phyloP scores from a whole-genome alignment of 306 rosid species.

The Benincasa hispida region DNA sequence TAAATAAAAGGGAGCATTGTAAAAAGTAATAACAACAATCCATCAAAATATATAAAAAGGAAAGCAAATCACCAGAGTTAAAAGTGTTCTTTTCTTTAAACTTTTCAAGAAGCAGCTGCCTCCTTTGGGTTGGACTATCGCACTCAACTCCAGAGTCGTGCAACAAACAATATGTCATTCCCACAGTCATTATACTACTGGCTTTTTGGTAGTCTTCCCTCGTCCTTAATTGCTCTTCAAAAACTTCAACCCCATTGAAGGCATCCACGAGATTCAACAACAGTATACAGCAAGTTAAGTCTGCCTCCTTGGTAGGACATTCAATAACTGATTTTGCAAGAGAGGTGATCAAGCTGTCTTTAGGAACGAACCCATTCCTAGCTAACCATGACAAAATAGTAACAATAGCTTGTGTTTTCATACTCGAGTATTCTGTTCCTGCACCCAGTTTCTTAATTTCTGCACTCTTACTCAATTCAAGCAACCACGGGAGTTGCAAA shows the following conservation, averaged over 20 bases:
- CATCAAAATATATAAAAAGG: neutral
- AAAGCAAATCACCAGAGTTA: constrained; percentile 37
- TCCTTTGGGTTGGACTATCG: constrained; percentile 45
- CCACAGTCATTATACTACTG: constrained; percentile 78
- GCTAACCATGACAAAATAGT: constrained; percentile 91
- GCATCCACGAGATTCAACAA: constrained; percentile 90
- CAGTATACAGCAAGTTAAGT: constrained; percentile 54
- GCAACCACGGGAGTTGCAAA: constrained; percentile 79
- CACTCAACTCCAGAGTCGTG: constrained; percentile 63
- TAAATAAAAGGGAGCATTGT: neutral
- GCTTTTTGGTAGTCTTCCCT: constrained; percentile 75
- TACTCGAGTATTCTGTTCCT: constrained; percentile 43
- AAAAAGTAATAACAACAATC: neutral
- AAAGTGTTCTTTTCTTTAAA: constrained; percentile 63
- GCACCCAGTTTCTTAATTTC: constrained; percentile 32
- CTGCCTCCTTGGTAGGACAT: constrained; percentile 69
- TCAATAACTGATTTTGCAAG: constrained; percentile 73
- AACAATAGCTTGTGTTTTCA: constrained; percentile 54
- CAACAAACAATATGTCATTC: constrained; percentile 74
- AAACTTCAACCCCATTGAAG: constrained; percentile 72
- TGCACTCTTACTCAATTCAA: constrained; percentile 53
- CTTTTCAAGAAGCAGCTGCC: constrained; percentile 62
- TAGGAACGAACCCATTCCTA: constrained; percentile 78
- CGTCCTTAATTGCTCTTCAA: constrained; percentile 77
- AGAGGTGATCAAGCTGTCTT: constrained; percentile 57